Percentiles rank a stretch among this genome's conserved stretches.
These are phyloP conservation scores for Fusarium succisae DNA, from an alignment of 2,329 filamentous ascomycete species.

Conservation along the genomic window DNA sequence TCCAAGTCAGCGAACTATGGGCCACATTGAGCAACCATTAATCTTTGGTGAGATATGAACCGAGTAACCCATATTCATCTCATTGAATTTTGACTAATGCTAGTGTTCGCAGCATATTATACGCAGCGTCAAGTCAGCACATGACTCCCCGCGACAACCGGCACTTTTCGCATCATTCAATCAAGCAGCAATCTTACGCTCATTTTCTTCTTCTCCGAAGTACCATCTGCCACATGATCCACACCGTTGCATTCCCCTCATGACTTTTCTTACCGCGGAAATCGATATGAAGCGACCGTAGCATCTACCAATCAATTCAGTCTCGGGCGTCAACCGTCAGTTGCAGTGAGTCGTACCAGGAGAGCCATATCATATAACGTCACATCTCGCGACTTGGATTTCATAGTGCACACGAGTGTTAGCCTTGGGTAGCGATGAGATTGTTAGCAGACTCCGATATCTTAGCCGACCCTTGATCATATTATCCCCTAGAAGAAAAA, in stretches of 20 bases:
- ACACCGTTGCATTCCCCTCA: background rate
- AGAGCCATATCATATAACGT: background rate
- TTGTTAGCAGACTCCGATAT: background rate
- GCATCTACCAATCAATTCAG: background rate
- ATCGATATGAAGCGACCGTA: background rate
- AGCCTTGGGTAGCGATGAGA: background rate
- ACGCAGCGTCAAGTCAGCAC: background rate
- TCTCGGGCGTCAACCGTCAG: background rate
- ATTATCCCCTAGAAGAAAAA: background rate
- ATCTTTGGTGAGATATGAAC: background rate
- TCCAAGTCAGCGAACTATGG: no score
- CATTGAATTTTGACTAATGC: background rate
- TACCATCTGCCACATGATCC: background rate
- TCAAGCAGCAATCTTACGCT: background rate
- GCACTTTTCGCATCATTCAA: background rate
- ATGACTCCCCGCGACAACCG: rapidly evolving
- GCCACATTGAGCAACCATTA: background rate
- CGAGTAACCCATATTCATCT: background rate
- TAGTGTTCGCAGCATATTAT: background rate
- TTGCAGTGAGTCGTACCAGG: background rate
- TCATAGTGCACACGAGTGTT: background rate
- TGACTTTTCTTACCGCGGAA: rapidly evolving
- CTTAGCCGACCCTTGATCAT: background rate
- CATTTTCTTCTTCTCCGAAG: no score
- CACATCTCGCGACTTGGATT: background rate